Evolutionary conservation across 2,329 filamentous ascomycete genomes (phyloP), one percentile per base, ranked within the genome.

Genomic region (Aureobasidium sp.): DNA sequence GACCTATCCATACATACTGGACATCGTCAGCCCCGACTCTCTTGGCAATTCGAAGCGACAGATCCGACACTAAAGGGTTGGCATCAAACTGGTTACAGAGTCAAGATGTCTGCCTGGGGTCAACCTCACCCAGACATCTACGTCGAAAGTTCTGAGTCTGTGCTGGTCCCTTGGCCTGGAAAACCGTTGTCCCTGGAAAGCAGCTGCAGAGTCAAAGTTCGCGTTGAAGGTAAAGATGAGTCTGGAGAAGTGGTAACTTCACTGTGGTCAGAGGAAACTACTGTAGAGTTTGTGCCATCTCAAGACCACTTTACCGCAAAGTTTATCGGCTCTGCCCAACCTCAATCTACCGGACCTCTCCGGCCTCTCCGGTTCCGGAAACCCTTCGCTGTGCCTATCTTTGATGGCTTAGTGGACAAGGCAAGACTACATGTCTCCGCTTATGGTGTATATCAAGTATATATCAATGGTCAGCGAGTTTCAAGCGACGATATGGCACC

Each of bases 371-470:
- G 63, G 13, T 73, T 78, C 51, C 67, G 74, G 1, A 77, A 74
- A 20, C 64, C 65, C 0, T 78, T 79, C 39, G 36, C 63, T 0
- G 48, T 74, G 0, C 56, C 64, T 3, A 26, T 51, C 1, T 44
- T 29, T 27, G 50, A 39, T 0, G 59, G 65, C 1, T 44, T 50
- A 1, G 27, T 37, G 12, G 29, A 52, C 24, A 62, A 57, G 10
- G 79, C 79, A 0, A 71, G 79, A 0, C 69, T 82, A 0, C 82
- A 82, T 57, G 77, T 81, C 44, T 81, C 79, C 0, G 73, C 74
- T 0, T 69, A 77, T 1, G 80, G 81, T 0, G 59, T 82, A 0
- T 82, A 80, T 59, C 72, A 77, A 44, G 77, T 76, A 0, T 74
- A 75, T 36, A 77, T 83, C 63, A 82, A 84, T 55, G 79, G 78